Conservation (phyloP, 176 grass and related monocot species). For the Carex kokanica region DNA sequence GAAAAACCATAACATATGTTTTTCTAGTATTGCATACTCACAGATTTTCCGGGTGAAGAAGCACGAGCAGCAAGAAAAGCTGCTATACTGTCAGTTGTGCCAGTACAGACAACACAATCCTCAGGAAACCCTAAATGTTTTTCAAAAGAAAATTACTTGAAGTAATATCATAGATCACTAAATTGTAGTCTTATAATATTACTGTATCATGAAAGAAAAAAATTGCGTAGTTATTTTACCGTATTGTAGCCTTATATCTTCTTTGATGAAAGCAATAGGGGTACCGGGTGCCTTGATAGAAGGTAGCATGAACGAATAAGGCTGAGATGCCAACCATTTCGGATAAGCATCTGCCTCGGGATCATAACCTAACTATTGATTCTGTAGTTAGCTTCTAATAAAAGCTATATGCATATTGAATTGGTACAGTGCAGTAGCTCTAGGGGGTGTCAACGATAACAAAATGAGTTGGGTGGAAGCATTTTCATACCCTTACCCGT, state of each 20-base stretch:
- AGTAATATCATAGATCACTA: constrained; percentile 38
- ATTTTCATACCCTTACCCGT: no score
- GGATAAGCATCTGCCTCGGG: constrained; percentile 63
- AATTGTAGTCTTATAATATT: constrained; percentile 32
- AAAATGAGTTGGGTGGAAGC: no score
- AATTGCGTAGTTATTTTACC: constrained; percentile 36
- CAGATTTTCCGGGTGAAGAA: constrained; percentile 47
- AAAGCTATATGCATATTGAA: background rate
- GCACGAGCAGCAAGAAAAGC: constrained; percentile 68
- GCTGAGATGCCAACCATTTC: constrained; percentile 59
- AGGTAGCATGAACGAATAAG: constrained; percentile 54
- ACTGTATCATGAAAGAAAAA: background rate
- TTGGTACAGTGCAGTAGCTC: background rate
- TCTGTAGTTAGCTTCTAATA: background rate
- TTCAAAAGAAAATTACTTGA: background rate
- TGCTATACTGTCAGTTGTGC: constrained; percentile 79
- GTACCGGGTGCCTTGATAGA: constrained; percentile 50
- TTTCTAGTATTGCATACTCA: constrained; percentile 30
- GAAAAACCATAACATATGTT: background rate
- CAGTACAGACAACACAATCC: constrained; percentile 52
- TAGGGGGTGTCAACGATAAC: background rate
- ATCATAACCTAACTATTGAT: constrained; percentile 62
- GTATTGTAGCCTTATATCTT: constrained; percentile 47
- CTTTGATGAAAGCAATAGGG: constrained; percentile 48
- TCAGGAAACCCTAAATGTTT: constrained; percentile 43